phyloP scores from a whole-genome alignment of 2,329 filamentous ascomycete species.

The Cercospora sp. region DNA sequence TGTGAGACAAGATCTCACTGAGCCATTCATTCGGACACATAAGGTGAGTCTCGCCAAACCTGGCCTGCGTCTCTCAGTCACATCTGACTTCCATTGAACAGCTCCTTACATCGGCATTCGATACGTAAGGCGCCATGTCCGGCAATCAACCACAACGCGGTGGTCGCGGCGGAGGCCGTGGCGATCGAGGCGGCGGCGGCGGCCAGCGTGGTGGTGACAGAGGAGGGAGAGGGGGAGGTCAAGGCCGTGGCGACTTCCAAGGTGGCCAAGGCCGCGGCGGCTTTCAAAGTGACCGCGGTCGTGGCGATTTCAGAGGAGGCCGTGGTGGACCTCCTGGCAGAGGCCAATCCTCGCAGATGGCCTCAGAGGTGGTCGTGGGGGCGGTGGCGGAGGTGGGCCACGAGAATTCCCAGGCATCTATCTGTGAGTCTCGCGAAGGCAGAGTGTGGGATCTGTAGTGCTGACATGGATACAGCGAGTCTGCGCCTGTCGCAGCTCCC shows the following conservation, averaged over 20 bases:
- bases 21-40: conserved; percentile 23
- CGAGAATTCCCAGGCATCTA: conserved; percentile 29
- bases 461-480: conserved; percentile 31
- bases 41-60: not conserved
- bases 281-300: conserved; percentile 20
- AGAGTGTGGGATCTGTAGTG: conserved; percentile 15
- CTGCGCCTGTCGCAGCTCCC: conserved; percentile 25
- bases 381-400: conserved; percentile 16
- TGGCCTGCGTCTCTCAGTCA: not conserved
- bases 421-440: conserved; percentile 24
- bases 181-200: conserved; percentile 15
- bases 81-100: not conserved
- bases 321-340: conserved; percentile 19
- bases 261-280: conserved; percentile 31
- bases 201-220: conserved; percentile 18
- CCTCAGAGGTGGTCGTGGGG: conserved; percentile 28
- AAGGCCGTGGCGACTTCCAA: conserved; percentile 17
- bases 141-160: conserved; percentile 26
- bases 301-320: conserved; percentile 35
- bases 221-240: conserved; percentile 18
- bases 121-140: conserved; percentile 22
- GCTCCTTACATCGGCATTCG: not conserved
- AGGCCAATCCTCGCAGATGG: conserved; percentile 17
- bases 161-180: conserved; percentile 17
- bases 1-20: conserved; percentile 18